Base-by-base conservation (phyloP, 495 filamentous ascomycete species). In the Parathielavia appendiculata region DNA sequence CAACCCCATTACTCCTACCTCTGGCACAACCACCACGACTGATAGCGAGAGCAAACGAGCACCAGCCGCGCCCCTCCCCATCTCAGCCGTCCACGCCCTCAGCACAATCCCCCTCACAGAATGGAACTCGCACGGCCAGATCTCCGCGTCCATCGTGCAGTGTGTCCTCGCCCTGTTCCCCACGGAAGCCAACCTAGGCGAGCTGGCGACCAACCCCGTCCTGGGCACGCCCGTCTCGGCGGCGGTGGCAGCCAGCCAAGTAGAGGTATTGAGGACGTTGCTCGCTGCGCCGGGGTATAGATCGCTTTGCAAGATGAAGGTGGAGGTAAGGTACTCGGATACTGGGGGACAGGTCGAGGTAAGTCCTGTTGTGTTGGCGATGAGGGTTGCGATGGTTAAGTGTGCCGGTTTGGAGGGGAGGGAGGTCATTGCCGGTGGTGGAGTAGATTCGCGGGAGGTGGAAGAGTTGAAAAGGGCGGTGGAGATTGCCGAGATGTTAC, bases 101-200 rank as follows among this genome's bases (percentile, higher is more conserved):
- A 32, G 41, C 5, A 7, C n/a, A 30, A 19, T 47, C 7, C 49
- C 50, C 17, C 11, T 20, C 6, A 17, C 12, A 6, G 19, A 47
- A 36, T 41, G 43, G 50, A 59, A 46, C 41, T 47, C 16, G 10
- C 57, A 59, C 34, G 17, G 23, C 10, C 49, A 49, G 17, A 53
- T 54, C 30, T 54, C 49, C 0, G 50, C 57, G 2, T 19, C 35
- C 12, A 54, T 59, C 50, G 12, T 59, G 19, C 50, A 59, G 34
- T 4, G 17, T 19, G 57, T 47, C 7, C 43, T 59, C 32, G 54
- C 13, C 32, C 46, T 35, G 43, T 59, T 49, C 43, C 48, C 49
- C 20, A 17, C 40, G 13, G 13, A 22, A 2, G n/a, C 0, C 5
- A 54, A 34, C 30, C 57, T 59, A 4, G 48, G 34, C 4, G 20